These are phyloP conservation scores for Dipteronia dyeriana DNA, from an alignment of 345 rosid species.

Conservation along the genomic window DNA sequence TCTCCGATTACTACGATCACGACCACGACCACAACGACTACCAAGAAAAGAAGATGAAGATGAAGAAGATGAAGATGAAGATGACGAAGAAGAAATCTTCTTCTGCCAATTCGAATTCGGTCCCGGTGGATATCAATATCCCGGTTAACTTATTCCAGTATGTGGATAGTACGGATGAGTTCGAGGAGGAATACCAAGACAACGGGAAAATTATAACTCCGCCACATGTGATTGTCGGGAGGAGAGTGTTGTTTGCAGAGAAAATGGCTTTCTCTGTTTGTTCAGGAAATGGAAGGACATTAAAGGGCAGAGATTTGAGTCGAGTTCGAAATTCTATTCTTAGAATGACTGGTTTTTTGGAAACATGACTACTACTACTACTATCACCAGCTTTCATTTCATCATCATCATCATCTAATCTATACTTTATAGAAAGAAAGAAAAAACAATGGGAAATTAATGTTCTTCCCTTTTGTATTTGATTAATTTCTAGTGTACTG, in stretches of 20 bases:
- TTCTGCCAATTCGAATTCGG: neutral
- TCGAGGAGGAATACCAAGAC: constrained; percentile 31
- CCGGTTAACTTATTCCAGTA: constrained; percentile 26
- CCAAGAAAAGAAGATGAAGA: too few species aligned
- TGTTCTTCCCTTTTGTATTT: neutral
- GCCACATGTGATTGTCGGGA: constrained; percentile 58
- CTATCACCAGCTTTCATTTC: neutral
- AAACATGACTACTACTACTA: constrained; percentile 33
- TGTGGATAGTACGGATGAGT: constrained; percentile 11
- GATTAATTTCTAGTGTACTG: neutral
- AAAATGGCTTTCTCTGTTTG: constrained; percentile 81
- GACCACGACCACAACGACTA: neutral
- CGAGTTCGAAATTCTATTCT: constrained; percentile 77
- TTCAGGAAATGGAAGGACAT: constrained; percentile 78
- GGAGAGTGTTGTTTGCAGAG: constrained; percentile 42
- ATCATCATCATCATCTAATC: neutral
- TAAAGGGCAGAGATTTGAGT: constrained; percentile 80
- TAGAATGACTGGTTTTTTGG: constrained; percentile 87
- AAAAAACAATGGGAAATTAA: neutral
- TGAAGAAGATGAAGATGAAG: too few species aligned
- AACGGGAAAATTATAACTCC: constrained; percentile 45
- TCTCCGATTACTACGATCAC: constrained; percentile 33
- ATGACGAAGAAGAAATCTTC: too few species aligned
- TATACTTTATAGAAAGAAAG: neutral
- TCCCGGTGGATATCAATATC: constrained; percentile 38